Percentiles rank a stretch among this genome's conserved stretches.
phyloP scores from a whole-genome alignment of 306 rosid genomes.

The Prinsepia uniflora region DNA sequence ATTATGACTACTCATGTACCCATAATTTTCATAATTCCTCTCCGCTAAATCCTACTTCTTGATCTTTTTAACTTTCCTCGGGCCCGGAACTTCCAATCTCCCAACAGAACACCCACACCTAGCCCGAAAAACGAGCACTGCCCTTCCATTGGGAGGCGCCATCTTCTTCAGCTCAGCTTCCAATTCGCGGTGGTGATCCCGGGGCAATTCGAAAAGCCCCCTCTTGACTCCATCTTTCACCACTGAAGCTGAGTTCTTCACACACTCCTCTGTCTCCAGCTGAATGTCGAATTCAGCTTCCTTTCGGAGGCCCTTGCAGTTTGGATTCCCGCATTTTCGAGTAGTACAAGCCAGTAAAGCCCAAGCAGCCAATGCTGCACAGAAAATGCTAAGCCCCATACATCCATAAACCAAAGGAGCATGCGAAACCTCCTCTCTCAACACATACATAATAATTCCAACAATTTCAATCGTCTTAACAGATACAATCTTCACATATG shows the following conservation, averaged over 20 bases:
- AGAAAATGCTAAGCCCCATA: slow-evolving; percentile 48
- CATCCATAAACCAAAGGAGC: slow-evolving; percentile 73
- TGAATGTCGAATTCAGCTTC: slow-evolving; percentile 94
- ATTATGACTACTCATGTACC: slow-evolving; percentile 39
- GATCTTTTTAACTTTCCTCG: slow-evolving; percentile 66
- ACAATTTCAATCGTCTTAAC: slow-evolving; percentile 32
- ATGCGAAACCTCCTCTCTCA: slow-evolving; percentile 62
- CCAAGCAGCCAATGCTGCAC: slow-evolving; percentile 75
- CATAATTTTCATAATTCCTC: slow-evolving; percentile 18
- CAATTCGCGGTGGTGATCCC: slow-evolving; percentile 82
- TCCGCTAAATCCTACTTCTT: slow-evolving; percentile 69
- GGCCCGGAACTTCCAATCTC: slow-evolving; percentile 91
- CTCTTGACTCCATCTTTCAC: slow-evolving; percentile 53
- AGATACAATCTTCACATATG: slow-evolving; percentile 47
- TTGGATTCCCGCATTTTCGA: slow-evolving; percentile 74
- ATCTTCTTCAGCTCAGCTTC: slow-evolving; percentile 97
- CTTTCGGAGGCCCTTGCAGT: slow-evolving; percentile 71
- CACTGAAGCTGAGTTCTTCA: slow-evolving; percentile 56
- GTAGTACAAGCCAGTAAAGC: slow-evolving; percentile 52
- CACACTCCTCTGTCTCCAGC: slow-evolving; percentile 91
- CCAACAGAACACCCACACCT: slow-evolving; percentile 98
- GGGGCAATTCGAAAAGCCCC: slow-evolving; percentile 78
- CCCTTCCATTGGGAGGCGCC: slow-evolving; percentile 93
- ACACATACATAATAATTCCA: slow-evolving; percentile 30
- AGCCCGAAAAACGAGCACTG: slow-evolving; percentile 71